Base-by-base conservation (phyloP, 2,329 filamentous ascomycete genomes). In the Penicillium decumbens region DNA sequence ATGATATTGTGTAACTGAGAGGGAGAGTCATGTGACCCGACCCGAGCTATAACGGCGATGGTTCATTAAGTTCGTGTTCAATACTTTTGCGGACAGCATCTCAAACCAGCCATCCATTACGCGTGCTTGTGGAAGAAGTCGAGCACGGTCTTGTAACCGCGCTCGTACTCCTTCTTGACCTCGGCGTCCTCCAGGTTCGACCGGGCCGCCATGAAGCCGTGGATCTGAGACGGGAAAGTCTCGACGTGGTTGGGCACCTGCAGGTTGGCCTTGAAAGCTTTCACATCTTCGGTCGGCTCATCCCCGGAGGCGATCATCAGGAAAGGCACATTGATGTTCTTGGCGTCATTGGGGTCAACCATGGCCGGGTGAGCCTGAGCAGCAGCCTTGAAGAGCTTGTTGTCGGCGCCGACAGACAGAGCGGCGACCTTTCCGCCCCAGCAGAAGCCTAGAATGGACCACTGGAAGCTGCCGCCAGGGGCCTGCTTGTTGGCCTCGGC, bases 401-500 rank as follows among this genome's bases (percentile, higher is more conserved):
- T 79, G 38, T 73, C 75, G 49, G 75, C 60, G 46, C 75, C 72
- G 3, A 76, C 74, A n/a, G 74, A 70, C 28, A 82, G 69, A 49
- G 78, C 78, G 41, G 79, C 75, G 56, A 83, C 80, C 75, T 82
- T 71, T 18, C 75, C 76, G 39, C 78, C 78, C 79, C 79, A 83
- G 74, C 81, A 84, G 74, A 73, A 82, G 12, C 81, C 81, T 24
- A 84, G 64, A 39, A 84, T 74, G 2, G 76, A 81, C 80, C 80
- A 84, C 59, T 77, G 71, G 59, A 82, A 77, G 30, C 56, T 48
- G 18, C 61, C 67, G 27, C 59, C 60, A 5, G 62, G 59, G 46
- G 64, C 75, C 60, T 69, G 74, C 58, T 71, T 72, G 65, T 78
- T 73, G 45, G 82, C 72, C 58, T 80, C 78, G 25, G 77, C 65